Conservation (phyloP, 495 filamentous ascomycete genomes). For the Staphylotrichum tortipilum region DNA sequence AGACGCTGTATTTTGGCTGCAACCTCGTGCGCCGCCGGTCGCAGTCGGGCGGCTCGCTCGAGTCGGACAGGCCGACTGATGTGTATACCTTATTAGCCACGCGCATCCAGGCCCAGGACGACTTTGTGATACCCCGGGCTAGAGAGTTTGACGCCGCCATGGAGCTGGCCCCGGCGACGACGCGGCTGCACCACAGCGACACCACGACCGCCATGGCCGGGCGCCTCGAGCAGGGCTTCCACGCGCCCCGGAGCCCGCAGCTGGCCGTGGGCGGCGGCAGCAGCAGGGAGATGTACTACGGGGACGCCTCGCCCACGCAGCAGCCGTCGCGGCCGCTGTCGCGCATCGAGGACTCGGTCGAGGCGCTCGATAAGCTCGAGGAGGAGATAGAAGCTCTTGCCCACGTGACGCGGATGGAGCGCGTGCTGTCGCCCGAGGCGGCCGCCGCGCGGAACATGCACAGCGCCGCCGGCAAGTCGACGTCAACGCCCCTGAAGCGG, state of each 20-base stretch:
- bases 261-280: not conserved
- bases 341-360: constrained; percentile 61
- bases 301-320: not conserved
- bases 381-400: constrained; percentile 51
- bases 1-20: constrained; percentile 37
- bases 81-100: constrained; percentile 30
- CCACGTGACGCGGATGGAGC: constrained; percentile 35
- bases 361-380: constrained; percentile 60
- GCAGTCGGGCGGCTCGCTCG: constrained; percentile 5
- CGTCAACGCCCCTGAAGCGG: constrained; percentile 10
- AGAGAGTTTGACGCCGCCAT: not conserved
- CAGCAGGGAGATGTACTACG: not conserved
- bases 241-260: not conserved
- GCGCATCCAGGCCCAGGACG: constrained; percentile 19
- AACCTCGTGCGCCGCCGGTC: constrained; percentile 32
- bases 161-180: not conserved
- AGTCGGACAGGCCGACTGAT: constrained; percentile 13
- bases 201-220: not conserved
- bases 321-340: constrained; percentile 35
- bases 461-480: not conserved
- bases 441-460: not conserved
- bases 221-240: not conserved
- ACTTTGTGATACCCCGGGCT: too few relatives aligned
- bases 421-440: constrained; percentile 29
- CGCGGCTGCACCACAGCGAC: not conserved